Evolutionary conservation across 495 filamentous ascomycete genomes (phyloP).

Genomic region (Oidiodendron maius): DNA sequence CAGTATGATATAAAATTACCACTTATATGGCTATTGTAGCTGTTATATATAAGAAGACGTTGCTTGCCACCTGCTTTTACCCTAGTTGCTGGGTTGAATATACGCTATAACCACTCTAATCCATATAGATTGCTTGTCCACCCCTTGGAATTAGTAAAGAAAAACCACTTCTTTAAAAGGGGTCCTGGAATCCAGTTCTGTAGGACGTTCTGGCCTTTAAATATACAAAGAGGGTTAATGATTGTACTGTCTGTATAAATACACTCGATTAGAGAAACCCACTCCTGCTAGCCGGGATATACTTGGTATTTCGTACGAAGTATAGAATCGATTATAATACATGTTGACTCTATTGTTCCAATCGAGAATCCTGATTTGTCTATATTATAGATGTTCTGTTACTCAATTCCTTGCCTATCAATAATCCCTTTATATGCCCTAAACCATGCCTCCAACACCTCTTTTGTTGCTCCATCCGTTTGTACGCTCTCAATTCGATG

Average conservation of each 20-base stretch:
- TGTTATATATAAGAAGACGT: conserved; percentile 6
- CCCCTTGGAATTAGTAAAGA: conserved; percentile 8
- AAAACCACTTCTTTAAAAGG: conserved; percentile 1
- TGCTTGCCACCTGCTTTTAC: conserved; percentile 10
- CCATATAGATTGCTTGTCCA: conserved; percentile 13
- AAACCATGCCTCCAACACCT: background rate
- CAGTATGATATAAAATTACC: background rate
- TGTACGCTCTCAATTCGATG: conserved; percentile 5
- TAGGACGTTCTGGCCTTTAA: conserved; percentile 7
- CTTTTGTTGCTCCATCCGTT: conserved; percentile 6
- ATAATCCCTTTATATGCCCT: background rate
- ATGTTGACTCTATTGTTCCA: conserved; percentile 8
- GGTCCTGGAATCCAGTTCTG: background rate
- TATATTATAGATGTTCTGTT: no score
- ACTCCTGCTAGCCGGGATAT: conserved; percentile 3
- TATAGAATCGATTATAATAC: conserved; percentile 2
- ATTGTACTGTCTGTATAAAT: background rate
- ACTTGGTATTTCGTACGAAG: conserved; percentile 8
- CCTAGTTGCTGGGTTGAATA: conserved; percentile 14
- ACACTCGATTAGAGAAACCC: conserved; percentile 5
- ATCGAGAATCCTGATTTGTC: conserved; percentile 7
- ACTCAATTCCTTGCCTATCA: background rate
- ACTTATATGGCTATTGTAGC: background rate
- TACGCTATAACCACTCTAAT: conserved; percentile 12
- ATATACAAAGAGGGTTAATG: background rate